Conservation (phyloP, 1,139 yeast genomes). For the Yueomyces sp. region DNA sequence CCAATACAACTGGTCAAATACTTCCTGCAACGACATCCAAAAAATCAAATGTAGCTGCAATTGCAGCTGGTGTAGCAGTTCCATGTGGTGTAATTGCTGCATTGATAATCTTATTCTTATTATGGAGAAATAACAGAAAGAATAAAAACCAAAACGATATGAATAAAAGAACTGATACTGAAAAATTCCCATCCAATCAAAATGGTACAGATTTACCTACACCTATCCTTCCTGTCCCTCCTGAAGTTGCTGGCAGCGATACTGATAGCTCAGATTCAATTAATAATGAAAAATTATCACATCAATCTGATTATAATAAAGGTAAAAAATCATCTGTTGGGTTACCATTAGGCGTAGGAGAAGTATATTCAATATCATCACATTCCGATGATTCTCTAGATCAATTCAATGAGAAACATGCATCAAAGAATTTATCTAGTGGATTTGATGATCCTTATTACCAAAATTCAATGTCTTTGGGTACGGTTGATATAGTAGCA, state of each 20-base stretch:
- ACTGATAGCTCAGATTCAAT: neutral
- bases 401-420: too few relatives aligned
- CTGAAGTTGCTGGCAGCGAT: neutral
- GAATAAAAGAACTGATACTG: neutral
- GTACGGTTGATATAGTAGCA: neutral
- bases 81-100: conserved; percentile 45
- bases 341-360: neutral
- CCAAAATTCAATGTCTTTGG: neutral
- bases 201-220: neutral
- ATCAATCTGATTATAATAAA: neutral
- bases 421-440: neutral
- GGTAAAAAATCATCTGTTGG: neutral
- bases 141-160: conserved; percentile 14
- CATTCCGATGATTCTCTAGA: neutral
- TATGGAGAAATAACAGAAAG: conserved; percentile 39
- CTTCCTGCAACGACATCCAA: conserved; percentile 9
- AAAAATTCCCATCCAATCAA: neutral
- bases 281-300: too few relatives aligned
- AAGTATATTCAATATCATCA: neutral
- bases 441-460: neutral
- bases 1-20: conserved; percentile 14
- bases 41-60: conserved; percentile 42
- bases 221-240: neutral
- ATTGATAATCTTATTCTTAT: conserved; percentile 37
- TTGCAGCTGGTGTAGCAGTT: conserved; percentile 80